Evolutionary conservation across 257 asterid genomes (phyloP).

Genomic region (Galeopsis tetrahit): DNA sequence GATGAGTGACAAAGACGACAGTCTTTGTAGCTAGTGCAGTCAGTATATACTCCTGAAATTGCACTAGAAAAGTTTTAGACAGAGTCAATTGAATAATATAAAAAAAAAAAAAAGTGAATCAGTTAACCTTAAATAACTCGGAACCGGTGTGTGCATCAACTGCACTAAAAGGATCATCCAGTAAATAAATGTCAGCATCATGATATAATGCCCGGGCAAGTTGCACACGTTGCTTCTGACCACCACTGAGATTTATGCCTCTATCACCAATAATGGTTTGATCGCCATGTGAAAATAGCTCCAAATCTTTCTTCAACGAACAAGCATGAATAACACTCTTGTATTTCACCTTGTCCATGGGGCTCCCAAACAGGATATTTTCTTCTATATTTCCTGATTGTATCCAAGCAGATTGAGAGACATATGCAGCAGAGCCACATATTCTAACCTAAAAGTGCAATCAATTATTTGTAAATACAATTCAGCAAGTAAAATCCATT

Average conservation of each 20-base stretch:
- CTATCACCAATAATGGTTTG: constrained; percentile 98
- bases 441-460: constrained; percentile 69
- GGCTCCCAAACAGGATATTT: constrained; percentile 89
- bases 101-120: background rate
- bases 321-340: constrained; percentile 92
- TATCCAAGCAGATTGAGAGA: constrained; percentile 98
- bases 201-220: constrained; percentile 98
- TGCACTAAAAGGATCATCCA: constrained; percentile 98
- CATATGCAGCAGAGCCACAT: constrained; percentile 93
- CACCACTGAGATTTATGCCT: constrained; percentile 99
- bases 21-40: constrained; percentile 84
- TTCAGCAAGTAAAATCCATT: constrained; percentile 16
- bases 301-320: constrained; percentile 85
- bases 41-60: constrained; percentile 89
- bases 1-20: constrained; percentile 92
- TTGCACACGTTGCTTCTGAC: constrained; percentile 97
- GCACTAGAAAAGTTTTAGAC: constrained; percentile 36
- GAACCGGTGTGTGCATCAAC: constrained; percentile 99
- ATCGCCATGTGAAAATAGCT: constrained; percentile 94
- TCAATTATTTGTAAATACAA: constrained; percentile 32
- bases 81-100: constrained; percentile 21
- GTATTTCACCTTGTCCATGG: constrained; percentile 94
- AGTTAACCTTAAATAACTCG: constrained; percentile 78
- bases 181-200: constrained; percentile 92
- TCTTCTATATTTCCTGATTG: constrained; percentile 97